Conservation (phyloP, 2,329 filamentous ascomycete genomes). For the Verticillium dahliae region DNA sequence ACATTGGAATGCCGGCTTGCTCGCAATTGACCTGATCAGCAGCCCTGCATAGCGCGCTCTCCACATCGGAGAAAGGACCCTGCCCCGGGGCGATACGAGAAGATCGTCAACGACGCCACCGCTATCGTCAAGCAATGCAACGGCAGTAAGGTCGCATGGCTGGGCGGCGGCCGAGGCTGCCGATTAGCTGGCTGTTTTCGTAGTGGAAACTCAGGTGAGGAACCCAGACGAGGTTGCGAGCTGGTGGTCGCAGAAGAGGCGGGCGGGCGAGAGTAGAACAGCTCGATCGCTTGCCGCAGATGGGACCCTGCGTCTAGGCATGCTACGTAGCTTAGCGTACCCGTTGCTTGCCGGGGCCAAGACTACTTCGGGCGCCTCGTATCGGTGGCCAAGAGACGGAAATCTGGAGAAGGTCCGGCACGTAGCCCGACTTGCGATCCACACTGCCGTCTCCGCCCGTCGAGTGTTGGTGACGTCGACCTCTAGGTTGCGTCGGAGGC, state of each 20-base stretch:
- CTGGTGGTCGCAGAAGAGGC: too few species aligned
- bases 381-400: not conserved
- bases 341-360: not conserved
- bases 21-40: not conserved
- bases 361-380: not conserved
- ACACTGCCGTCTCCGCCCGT: not conserved
- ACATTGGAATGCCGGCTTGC: too few species aligned
- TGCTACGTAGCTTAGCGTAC: not conserved
- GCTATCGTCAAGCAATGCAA: not conserved
- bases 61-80: not conserved
- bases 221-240: not conserved
- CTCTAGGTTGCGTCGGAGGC: not conserved
- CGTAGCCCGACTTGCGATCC: not conserved
- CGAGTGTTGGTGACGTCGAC: not conserved
- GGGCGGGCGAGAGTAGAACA: not conserved
- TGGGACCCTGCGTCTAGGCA: too few species aligned
- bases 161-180: not conserved
- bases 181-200: not conserved
- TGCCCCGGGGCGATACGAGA: not conserved
- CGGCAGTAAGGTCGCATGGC: not conserved
- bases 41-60: not conserved
- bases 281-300: not conserved
- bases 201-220: too few species aligned
- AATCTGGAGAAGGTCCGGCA: not conserved
- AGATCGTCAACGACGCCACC: not conserved